Conservation (phyloP, 495 filamentous ascomycete genomes). For the Aspergillus saccharolyticus region DNA sequence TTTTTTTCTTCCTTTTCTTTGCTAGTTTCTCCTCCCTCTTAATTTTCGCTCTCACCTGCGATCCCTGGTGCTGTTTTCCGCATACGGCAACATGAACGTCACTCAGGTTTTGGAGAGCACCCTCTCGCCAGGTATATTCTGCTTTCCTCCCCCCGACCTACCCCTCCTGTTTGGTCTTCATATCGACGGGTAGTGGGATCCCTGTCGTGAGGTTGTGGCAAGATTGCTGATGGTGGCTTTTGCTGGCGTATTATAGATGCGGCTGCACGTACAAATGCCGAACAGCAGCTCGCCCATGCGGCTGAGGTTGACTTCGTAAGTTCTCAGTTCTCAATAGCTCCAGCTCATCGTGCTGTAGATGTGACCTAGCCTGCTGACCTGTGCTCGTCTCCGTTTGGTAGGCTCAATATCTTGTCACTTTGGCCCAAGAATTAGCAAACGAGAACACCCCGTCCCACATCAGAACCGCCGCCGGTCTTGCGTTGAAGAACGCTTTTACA, state of each 20-base stretch:
- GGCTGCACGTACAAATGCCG: slow-evolving; percentile 78
- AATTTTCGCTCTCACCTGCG: slow-evolving; percentile 25
- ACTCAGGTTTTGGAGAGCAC: slow-evolving; percentile 87
- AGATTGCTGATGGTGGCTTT: slow-evolving; percentile 22
- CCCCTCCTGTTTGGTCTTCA: background rate
- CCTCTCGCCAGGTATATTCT: slow-evolving; percentile 73
- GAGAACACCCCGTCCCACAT: slow-evolving; percentile 77
- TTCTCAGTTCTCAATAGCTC: slow-evolving; percentile 20
- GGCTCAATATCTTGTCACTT: slow-evolving; percentile 84
- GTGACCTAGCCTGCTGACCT: slow-evolving; percentile 16
- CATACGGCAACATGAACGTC: slow-evolving; percentile 60
- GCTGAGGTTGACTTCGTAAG: slow-evolving; percentile 92
- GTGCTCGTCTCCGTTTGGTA: slow-evolving; percentile 33
- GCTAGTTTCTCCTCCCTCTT: slow-evolving; percentile 19
- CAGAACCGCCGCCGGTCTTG: slow-evolving; percentile 88
- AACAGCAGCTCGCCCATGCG: slow-evolving; percentile 88
- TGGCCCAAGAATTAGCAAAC: slow-evolving; percentile 89
- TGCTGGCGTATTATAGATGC: slow-evolving; percentile 60
- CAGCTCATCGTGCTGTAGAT: slow-evolving; percentile 1
- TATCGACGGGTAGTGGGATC: background rate
- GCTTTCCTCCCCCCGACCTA: slow-evolving; percentile 5
- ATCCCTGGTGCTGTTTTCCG: slow-evolving; percentile 19
- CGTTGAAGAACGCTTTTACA: slow-evolving; percentile 93
- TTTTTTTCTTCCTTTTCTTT: slow-evolving; percentile 17
- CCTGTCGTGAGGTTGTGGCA: slow-evolving; percentile 1